A percentile compares a stretch with the other conserved stretches of the same genome.
phyloP scores from a whole-genome alignment of 306 rosid genomes.

The Inga leiocalycina region DNA sequence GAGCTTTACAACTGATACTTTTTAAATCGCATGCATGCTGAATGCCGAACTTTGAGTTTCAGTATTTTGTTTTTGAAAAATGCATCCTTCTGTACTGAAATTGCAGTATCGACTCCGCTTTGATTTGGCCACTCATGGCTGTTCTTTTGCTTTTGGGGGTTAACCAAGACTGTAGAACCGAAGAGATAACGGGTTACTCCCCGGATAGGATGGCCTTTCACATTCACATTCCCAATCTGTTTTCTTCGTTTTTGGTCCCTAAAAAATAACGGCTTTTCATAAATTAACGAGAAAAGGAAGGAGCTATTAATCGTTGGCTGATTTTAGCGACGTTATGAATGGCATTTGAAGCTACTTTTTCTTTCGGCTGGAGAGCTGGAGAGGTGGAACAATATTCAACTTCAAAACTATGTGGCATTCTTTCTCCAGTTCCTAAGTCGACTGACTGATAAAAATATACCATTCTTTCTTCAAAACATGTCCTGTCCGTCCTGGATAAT shows the following conservation, averaged over 20 bases:
- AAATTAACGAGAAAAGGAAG: not conserved
- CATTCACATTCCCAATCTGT: slow-evolving; percentile 10
- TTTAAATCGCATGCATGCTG: slow-evolving; percentile 48
- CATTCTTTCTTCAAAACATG: not conserved
- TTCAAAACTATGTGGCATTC: slow-evolving; percentile 22
- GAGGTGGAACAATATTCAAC: slow-evolving; percentile 23
- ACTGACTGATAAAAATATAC: not conserved
- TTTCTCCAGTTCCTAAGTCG: slow-evolving; percentile 10
- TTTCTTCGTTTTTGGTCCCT: not conserved
- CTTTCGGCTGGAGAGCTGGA: slow-evolving; percentile 25
- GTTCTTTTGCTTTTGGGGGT: slow-evolving; percentile 28
- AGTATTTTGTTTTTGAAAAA: slow-evolving; percentile 22
- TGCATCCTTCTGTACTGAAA: slow-evolving; percentile 17
- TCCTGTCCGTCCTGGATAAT: no score
- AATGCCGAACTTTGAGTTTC: slow-evolving; percentile 24
- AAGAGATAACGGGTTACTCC: slow-evolving; percentile 26
- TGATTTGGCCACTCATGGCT: slow-evolving; percentile 7
- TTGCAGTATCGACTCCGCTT: slow-evolving; percentile 10
- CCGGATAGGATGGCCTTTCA: not conserved
- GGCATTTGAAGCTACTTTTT: slow-evolving; percentile 33
- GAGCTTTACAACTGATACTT: slow-evolving; percentile 27
- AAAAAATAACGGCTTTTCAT: not conserved
- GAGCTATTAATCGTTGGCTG: slow-evolving; percentile 23
- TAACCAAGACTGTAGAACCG: slow-evolving; percentile 30
- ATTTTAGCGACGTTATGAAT: slow-evolving; percentile 25